Base-by-base conservation (phyloP, 2,329 filamentous ascomycete species). In the Cryphonectria japonica region DNA sequence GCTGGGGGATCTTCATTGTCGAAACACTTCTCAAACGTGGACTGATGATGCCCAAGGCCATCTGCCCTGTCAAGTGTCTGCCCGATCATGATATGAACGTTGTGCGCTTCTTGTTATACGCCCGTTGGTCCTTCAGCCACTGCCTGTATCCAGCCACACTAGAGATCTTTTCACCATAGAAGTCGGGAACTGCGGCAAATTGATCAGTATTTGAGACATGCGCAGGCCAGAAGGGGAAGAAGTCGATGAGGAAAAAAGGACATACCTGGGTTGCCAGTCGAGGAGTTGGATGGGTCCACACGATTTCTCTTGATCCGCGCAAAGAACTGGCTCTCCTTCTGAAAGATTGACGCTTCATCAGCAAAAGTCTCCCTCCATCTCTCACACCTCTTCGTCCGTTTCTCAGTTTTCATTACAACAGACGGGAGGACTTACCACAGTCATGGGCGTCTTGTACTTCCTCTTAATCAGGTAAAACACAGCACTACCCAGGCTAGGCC, bases 101-200 rank as follows among this genome's bases (percentile, higher is more conserved):
- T 75, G 84, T 89, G 80, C 89, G 91, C 89, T 97, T 97, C 85
- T 94, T 94, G 84, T 97, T 97, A 84, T 97, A 99, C 13, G 95
- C 95, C 73, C 95, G 88, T 85, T 98, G 96, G 79, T 99, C 96
- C 86, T 97, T 98, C 78, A 99, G 84, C 96, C 96, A 99, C 80
- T 94, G 91, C 77, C 96, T 87, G 81, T 98, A 99, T 63, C 93
- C 95, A 68, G 91, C 87, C 32, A 98, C 94, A 77, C 94, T 97
- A 67, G 93, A 93, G 77, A 99, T 97, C 87, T 98, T 98, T 85
- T 99, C 96, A 77, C 96, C 96, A 78, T 99, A 99, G 83, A 97
- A 99, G 80, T 99, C 96, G 60, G 95, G 95, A 0, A 97, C 93
- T 87, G 68, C 74, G n/a, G 67, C 46, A 50, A 65, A 14, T 22